Evolutionary conservation across 2,329 filamentous ascomycete species (phyloP).

Genomic region (Cercospora sesami): DNA sequence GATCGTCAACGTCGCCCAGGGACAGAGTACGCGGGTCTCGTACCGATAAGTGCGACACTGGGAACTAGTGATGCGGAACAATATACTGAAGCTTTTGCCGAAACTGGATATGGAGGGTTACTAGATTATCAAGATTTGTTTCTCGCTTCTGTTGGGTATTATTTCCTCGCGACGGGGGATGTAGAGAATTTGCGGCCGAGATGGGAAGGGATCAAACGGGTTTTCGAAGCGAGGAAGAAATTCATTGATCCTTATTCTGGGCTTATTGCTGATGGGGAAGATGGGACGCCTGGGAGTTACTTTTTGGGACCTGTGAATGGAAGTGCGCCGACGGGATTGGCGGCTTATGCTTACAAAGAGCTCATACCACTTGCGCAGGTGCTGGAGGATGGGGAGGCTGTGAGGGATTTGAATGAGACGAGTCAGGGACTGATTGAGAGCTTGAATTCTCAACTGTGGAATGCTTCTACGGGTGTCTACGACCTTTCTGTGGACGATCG

Average conservation of each 20-base stretch:
- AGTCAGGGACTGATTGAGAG: slow-evolving; percentile 31
- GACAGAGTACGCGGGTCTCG: slow-evolving; percentile 16
- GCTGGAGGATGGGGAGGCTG: slow-evolving; percentile 35
- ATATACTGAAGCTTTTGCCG: slow-evolving; percentile 12
- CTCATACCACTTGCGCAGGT: slow-evolving; percentile 37
- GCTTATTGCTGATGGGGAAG: slow-evolving; percentile 25
- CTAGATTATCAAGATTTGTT: slow-evolving; percentile 40
- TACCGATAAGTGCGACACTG: slow-evolving; percentile 20
- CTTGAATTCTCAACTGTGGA: slow-evolving; percentile 41
- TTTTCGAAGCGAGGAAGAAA: slow-evolving; percentile 25
- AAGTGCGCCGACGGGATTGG: slow-evolving; percentile 32
- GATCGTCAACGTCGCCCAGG: slow-evolving; percentile 27
- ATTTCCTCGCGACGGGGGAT: slow-evolving; percentile 34
- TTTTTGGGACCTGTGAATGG: slow-evolving; percentile 39
- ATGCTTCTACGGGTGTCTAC: slow-evolving; percentile 37
- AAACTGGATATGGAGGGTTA: slow-evolving; percentile 20
- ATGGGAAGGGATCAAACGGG: slow-evolving; percentile 34
- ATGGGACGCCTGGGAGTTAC: slow-evolving; percentile 8
- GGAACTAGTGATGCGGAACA: slow-evolving; percentile 15
- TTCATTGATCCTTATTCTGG: slow-evolving; percentile 36
- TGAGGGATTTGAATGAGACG: slow-evolving; percentile 27
- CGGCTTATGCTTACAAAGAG: slow-evolving; percentile 33
- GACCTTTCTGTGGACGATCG: slow-evolving; percentile 32
- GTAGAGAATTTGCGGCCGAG: slow-evolving; percentile 22
- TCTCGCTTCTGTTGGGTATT: slow-evolving; percentile 34